Base-by-base conservation (phyloP, 306 rosid genomes). In the Hippophae rhamnoides region DNA sequence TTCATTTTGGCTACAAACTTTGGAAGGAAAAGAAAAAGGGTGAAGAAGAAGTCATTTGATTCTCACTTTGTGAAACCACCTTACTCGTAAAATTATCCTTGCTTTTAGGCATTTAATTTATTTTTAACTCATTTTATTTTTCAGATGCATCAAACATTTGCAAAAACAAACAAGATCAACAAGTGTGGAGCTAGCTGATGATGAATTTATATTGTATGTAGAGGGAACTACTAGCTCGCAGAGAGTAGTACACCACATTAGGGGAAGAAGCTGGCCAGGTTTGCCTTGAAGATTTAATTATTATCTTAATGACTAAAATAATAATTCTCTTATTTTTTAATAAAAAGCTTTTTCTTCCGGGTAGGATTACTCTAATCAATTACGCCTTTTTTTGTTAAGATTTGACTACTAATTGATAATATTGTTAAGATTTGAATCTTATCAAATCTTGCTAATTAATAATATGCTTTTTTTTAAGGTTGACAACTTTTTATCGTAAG, bases 261-360 rank as follows among this genome's bases (percentile, higher is more conserved):
- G 99, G 72, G 68, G 76, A 63, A 78, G 86, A 48, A 86, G 97
- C 65, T 77, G 95, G 99, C 97, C 97, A 13, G 97, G 99, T 93
- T 60, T 58, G 87, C 65, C 45, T 40, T 7, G 11, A 7, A 14
- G 23, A 8, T 53, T 45, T 0, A 8, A 38, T 55, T 27, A 27
- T 27, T 27, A 27, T 27, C 38, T 27, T 1, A 27, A 27, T 27
- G 38, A 27, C 38, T 27, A 27, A 27, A 27, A 27, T 27, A 27
- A 3, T 27, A 27, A 27, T 27, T 27, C 38, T 3, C 38, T 1
- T 27, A 27, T 3, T 41, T 7, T 45, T 49, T 60, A 43, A 6
- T 26, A 55, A 52, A 38, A 45, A 18, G 49, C 53, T 44, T 73
- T 6, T 40, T 50, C 60, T 69, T 69, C 13, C 83, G 88, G 99